Evolutionary conservation across 495 filamentous ascomycete genomes (phyloP), one percentile per base, ranked within the genome.

Genomic region (Choiromyces venosus): DNA sequence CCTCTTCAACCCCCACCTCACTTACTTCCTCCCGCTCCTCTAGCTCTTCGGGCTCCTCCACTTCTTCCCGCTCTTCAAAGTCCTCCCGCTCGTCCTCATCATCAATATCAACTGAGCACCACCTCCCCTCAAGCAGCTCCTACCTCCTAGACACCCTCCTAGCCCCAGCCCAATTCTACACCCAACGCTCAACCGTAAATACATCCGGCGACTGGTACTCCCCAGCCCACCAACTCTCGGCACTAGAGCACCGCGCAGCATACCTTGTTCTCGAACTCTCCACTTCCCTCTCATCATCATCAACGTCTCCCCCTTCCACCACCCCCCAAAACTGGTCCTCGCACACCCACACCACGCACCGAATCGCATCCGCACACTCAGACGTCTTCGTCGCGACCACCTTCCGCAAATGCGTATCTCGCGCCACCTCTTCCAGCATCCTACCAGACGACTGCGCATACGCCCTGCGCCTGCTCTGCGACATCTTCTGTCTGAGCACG

Each of bases 351-450:
- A 71, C 74, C 29, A 72, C 72, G 38, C 68, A 65, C 46, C 70
- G 74, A 6, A 67, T 81, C 21, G 68, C 79, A 3, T 69, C 71
- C 2, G 79, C 79, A 0, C 79, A 81, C 56, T 79, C 79, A n/a
- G 79, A 81, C 12, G 52, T 81, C 36, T 81, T 80, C 38, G 68
- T 81, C 21, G 37, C 66, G 19, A 71, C 79, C 29, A 69, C 79
- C 14, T 76, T 81, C 29, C 73, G 71, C 29, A 56, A 42, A 18
- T 40, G 46, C 16, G 33, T 79, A n/a, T 8, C 65, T 19, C 64
- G 46, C 12, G 35, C n/a, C 16, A 71, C 67, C 21, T 71, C 74
- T 36, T 64, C 64, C 12, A 52, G 70, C 38, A 64, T 35, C 21
- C 12, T 35, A 36, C 37, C 37, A 19, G 46, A 37, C 35, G 69